These are phyloP conservation scores for Scedosporium boydii DNA, from an alignment of 2,329 filamentous ascomycete genomes.

Conservation along the genomic window DNA sequence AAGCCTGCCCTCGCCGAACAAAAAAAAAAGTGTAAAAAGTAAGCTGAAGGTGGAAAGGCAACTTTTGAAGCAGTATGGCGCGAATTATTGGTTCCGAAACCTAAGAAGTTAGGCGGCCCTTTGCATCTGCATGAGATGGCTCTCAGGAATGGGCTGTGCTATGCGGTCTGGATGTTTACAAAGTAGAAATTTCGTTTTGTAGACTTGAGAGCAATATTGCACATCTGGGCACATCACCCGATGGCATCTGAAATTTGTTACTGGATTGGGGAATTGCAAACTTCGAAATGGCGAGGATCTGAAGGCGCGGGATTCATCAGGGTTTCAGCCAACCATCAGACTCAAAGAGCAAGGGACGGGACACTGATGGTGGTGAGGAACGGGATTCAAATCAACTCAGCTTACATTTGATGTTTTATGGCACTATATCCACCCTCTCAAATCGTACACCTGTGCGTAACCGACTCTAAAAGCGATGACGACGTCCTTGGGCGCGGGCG, in stretches of 20 bases:
- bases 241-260: not conserved
- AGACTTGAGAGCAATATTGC: not conserved
- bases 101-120: not conserved
- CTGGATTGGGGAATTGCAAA: not conserved
- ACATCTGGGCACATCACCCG: not conserved
- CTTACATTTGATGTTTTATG: no score
- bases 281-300: not conserved
- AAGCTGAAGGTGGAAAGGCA: not conserved
- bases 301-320: not conserved
- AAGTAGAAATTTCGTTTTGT: no score
- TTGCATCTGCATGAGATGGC: not conserved
- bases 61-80: not conserved
- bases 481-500: no score
- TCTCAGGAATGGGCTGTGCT: not conserved
- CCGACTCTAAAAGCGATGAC: not conserved
- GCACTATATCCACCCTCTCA: not conserved
- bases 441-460: not conserved
- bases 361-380: not conserved
- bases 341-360: not conserved
- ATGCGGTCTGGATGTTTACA: no score
- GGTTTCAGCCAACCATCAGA: not conserved
- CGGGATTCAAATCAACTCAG: not conserved
- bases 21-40: not conserved
- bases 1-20: not conserved
- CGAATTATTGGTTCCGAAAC: not conserved